These are phyloP conservation scores for Cichorium intybus DNA, from an alignment of 140 eudicot species.

Conservation along the genomic window DNA sequence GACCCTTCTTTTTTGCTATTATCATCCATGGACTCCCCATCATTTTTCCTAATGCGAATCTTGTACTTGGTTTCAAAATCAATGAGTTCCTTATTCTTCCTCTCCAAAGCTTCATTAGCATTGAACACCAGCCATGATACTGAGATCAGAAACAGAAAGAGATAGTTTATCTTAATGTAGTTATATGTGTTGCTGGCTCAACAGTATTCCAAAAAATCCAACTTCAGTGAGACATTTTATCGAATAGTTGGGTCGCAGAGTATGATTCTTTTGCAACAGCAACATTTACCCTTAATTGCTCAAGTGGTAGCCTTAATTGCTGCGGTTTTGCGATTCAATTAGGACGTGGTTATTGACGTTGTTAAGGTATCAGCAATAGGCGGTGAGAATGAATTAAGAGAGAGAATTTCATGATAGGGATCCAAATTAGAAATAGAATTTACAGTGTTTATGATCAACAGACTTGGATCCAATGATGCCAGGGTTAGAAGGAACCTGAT, in stretches of 20 bases:
- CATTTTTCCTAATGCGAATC: conserved; percentile 68
- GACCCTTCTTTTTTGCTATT: conserved; percentile 78
- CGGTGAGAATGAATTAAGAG: conserved; percentile 30
- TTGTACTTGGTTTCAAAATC: conserved; percentile 86
- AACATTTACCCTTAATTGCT: background rate
- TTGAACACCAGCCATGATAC: conserved; percentile 54
- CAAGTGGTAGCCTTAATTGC: too few relatives aligned
- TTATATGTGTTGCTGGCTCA: too few relatives aligned
- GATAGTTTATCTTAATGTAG: background rate
- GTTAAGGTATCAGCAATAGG: conserved; percentile 29
- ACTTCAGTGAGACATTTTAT: conserved; percentile 13
- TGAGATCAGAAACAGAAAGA: conserved; percentile 10
- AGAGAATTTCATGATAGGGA: conserved; percentile 29
- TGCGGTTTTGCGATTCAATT: background rate
- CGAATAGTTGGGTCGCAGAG: conserved; percentile 1
- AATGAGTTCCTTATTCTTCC: conserved; percentile 77
- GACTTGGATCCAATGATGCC: conserved; percentile 52
- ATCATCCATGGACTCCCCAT: conserved; percentile 70
- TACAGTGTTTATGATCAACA: conserved; percentile 25
- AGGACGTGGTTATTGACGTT: background rate
- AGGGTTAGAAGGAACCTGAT: conserved; percentile 14
- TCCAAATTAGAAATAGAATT: conserved; percentile 27
- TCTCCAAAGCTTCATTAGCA: conserved; percentile 73
- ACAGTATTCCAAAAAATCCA: background rate
- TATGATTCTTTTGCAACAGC: background rate